Evolutionary conservation across 495 filamentous ascomycete genomes (phyloP).

Genomic region (Lepraria neglecta): DNA sequence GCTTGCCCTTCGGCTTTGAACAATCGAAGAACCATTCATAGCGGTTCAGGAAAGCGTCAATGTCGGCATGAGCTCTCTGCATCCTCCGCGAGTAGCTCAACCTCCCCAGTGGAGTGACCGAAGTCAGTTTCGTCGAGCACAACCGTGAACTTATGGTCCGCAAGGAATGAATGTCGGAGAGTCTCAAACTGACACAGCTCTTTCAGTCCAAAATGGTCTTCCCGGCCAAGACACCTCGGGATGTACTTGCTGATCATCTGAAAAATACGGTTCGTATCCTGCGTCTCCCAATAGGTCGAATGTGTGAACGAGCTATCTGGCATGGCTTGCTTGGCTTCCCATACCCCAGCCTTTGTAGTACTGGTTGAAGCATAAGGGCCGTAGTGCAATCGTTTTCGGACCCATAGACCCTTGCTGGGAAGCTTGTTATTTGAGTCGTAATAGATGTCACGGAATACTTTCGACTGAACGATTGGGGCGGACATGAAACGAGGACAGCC

Average conservation of each 20-base stretch:
- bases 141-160: slow-evolving; percentile 13
- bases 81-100: slow-evolving; percentile 11
- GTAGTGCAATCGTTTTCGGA: slow-evolving; percentile 5
- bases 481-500: slow-evolving; percentile 4
- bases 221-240: neutral
- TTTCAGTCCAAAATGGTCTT: slow-evolving; percentile 25
- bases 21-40: slow-evolving; percentile 2
- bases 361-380: neutral
- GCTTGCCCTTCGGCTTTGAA: slow-evolving; percentile 20
- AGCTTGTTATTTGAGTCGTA: slow-evolving; percentile 7
- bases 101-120: slow-evolving; percentile 20
- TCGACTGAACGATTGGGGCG: neutral
- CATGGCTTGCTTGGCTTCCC: slow-evolving; percentile 17
- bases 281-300: slow-evolving; percentile 13
- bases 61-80: slow-evolving; percentile 11
- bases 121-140: slow-evolving; percentile 17
- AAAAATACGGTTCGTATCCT: slow-evolving; percentile 7
- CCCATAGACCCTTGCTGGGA: slow-evolving; percentile 15
- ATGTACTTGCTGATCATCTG: slow-evolving; percentile 13
- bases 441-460: neutral
- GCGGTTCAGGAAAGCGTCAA: slow-evolving; percentile 19
- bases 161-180: slow-evolving; percentile 30
- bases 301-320: slow-evolving; percentile 10
- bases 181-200: slow-evolving; percentile 32
- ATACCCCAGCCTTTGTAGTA: neutral